Base-by-base conservation (phyloP, 768 basidiomycete genomes). In the Saitozyma podzolica region DNA sequence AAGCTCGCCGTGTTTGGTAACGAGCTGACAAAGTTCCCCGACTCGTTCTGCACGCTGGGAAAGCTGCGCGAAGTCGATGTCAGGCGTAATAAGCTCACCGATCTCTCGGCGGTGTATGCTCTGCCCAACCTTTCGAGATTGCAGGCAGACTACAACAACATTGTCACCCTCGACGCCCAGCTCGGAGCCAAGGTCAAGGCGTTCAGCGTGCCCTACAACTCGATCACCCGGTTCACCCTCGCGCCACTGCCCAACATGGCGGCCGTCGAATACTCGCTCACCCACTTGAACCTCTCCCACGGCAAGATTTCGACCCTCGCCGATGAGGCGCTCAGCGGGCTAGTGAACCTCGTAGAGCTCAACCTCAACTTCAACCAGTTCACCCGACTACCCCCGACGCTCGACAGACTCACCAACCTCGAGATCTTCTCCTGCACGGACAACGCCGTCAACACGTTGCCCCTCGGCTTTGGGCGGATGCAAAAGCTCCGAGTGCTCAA, bases 331-430 rank as follows among this genome's bases (percentile, higher is more conserved):
- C 83, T 96, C 37, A 83, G 84, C 3, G 88, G 89, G 56, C 84
- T 97, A 17, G 82, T 85, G 19, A 86, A 87, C 14, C 86, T 99
- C 47, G 83, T 85, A 49, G 81, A 82, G 2, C 84, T 98, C 48
- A 85, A 85, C 61, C 83, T 99, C 58, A 88, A 94, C 76, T 87
- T 91, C 81, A 98, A 98, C 80, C 84, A 88, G 42, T 88, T 98
- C 73, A 88, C 87, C 6, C 82, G 85, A 9, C 85, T 98, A 19
- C 93, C 95, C 0, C 87, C 92, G n/a, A 85, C 86, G 37, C 80
- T 98, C 9, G 90, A 89, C 51, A 84, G 87, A 19, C 85, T 98
- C 48, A 81, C 78, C 29, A 84, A 84, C 62, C 85, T 99, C 41
- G 83, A 87, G 68, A 82, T 81, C 0, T 84, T 99, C 8, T 89